Percentiles rank a stretch among this genome's conserved stretches.
These are phyloP conservation scores for Chaetoceros muelleri DNA, from an alignment of 108 stramenopile genomes.

Conservation along the genomic window DNA sequence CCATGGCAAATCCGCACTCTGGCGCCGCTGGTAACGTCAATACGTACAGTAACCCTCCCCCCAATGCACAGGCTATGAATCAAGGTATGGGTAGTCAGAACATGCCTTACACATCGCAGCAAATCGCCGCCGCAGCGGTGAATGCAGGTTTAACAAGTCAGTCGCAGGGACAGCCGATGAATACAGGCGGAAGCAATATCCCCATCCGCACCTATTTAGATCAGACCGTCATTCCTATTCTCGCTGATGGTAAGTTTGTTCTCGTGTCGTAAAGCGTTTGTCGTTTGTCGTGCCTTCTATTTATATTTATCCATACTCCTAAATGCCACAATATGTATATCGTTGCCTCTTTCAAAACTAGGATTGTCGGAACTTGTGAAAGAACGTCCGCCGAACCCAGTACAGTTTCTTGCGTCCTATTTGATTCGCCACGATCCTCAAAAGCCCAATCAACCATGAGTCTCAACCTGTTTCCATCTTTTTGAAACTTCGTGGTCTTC, in stretches of 20 bases:
- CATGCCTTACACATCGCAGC: background rate
- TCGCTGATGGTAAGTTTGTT: constrained; percentile 75
- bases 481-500: too few species aligned
- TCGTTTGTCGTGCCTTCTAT: too few species aligned
- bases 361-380: constrained; percentile 97
- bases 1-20: too few species aligned
- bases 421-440: constrained; percentile 94
- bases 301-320: background rate
- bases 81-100: background rate
- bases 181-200: constrained; percentile 61
- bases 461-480: too few species aligned
- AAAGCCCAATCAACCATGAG: constrained; percentile 6
- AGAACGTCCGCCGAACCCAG: constrained; percentile 94
- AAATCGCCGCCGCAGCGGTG: background rate
- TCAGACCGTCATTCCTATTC: constrained; percentile 98
- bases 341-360: constrained; percentile 1
- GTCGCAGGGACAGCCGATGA: constrained; percentile 26
- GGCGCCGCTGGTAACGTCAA: too few species aligned
- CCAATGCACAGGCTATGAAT: background rate
- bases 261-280: background rate
- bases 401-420: constrained; percentile 95
- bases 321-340: constrained; percentile 1
- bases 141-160: background rate
- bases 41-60: background rate
- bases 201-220: constrained; percentile 99